Evolutionary conservation across 2,329 filamentous ascomycete genomes (phyloP), one percentile per base, ranked within the genome.

Genomic region (Chrysoporthe deuterocubensis): DNA sequence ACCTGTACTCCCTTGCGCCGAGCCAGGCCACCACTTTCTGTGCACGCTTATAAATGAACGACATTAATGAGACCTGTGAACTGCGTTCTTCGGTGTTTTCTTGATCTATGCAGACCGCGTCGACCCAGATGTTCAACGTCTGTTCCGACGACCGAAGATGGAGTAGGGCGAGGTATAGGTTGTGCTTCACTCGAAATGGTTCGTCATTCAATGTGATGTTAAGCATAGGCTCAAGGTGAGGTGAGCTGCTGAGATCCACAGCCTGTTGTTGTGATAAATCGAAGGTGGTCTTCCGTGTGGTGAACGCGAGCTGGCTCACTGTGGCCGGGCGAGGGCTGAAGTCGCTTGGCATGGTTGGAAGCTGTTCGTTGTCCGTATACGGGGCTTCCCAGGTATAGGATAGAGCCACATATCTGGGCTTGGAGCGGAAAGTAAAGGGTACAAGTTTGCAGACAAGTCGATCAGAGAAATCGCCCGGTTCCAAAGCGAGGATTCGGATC

Each of bases 21-120:
- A 67, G 61, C 66, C 66, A 67, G 21, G 52, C 43, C 14, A 67
- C 26, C 1, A 67, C 66, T 11, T n/a, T 37, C 32, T 40, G n/a
- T 8, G 66, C 61, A 4, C 18, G 18, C 32, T 21, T 48, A 16
- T 68, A 68, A 2, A 65, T 34, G 14, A 42, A 42, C 37, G 48
- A 52, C 62, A 57, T 70, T 14, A 40, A 34, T 4, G 34, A 43
- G 18, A 59, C 57, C 14, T 59, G 57, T 5, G 57, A 16, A 21
- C 34, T 59, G 1, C 57, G 57, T 34, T 59, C 57, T 26, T 59
- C 21, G 57, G 4, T 26, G 21, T 59, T 59, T 32, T 13, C 21
- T 32, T 59, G 57, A 37, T 59, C 34, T 11, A 59, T 59, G 34
- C 57, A 59, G 57, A 59, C 42, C 6, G 57, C 43, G 16, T 59